phyloP scores from a whole-genome alignment of 2,329 filamentous ascomycete genomes.

The Alternaria conjuncta region DNA sequence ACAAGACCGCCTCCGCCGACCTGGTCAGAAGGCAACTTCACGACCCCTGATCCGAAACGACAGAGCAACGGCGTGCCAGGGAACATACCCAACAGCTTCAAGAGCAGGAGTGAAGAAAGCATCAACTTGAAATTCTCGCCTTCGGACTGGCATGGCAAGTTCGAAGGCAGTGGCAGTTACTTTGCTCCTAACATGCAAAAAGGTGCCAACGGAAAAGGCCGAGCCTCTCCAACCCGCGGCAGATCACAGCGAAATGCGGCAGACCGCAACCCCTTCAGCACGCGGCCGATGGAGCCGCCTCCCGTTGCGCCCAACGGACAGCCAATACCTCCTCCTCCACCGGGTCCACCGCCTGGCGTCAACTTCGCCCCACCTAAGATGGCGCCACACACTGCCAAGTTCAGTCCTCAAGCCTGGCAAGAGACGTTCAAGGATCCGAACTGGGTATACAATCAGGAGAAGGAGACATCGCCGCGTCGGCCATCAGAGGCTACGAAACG shows the following conservation, averaged over 20 bases:
- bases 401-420: constrained; percentile 52
- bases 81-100: constrained; percentile 41
- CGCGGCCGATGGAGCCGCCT: constrained; percentile 30
- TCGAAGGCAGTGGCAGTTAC: constrained; percentile 52
- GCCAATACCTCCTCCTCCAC: constrained; percentile 40
- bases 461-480: constrained; percentile 41
- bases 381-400: constrained; percentile 44
- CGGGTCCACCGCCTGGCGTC: constrained; percentile 34
- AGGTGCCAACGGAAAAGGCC: constrained; percentile 28
- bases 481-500: constrained; percentile 35
- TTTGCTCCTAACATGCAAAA: constrained; percentile 47
- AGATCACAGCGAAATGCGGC: constrained; percentile 31
- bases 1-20: constrained; percentile 25
- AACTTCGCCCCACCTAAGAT: constrained; percentile 29
- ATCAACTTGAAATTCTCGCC: constrained; percentile 59
- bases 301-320: constrained; percentile 26
- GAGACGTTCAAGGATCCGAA: constrained; percentile 53
- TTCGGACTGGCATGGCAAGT: constrained; percentile 55
- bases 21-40: constrained; percentile 24
- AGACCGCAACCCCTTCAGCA: constrained; percentile 22
- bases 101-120: constrained; percentile 56
- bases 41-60: constrained; percentile 24
- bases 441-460: constrained; percentile 45
- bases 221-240: constrained; percentile 42
- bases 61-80: constrained; percentile 20